Percentiles rank a stretch among this genome's conserved stretches.
These are phyloP conservation scores for Oryza rufipogon DNA, from an alignment of 176 grass and related monocot genomes.

Conservation along the genomic window DNA sequence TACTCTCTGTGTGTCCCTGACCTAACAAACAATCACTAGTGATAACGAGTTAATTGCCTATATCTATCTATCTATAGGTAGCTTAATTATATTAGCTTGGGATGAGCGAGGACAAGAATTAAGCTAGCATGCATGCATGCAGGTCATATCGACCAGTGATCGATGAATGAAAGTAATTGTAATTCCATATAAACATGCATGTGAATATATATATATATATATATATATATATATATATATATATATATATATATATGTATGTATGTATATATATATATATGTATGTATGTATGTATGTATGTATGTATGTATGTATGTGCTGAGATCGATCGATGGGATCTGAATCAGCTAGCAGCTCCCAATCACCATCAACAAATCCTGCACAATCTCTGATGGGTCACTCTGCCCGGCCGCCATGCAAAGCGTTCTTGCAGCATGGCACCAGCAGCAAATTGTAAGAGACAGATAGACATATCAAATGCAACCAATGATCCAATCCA, in stretches of 20 bases:
- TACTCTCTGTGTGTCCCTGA: not conserved
- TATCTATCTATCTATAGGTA: too few species aligned
- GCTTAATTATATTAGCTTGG: not conserved
- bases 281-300: too few species aligned
- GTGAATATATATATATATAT: too few species aligned
- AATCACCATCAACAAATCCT: slow-evolving; percentile 33
- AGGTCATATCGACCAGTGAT: not conserved
- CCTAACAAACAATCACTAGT: slow-evolving; percentile 1
- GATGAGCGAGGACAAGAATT: not conserved
- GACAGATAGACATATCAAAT: not conserved
- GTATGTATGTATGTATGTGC: not conserved
- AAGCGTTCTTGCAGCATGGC: not conserved
- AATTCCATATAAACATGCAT: not conserved
- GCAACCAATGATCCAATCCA: not conserved
- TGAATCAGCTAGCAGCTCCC: slow-evolving; percentile 16
- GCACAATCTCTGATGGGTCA: slow-evolving; percentile 22
- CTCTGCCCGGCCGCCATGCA: slow-evolving; percentile 9
- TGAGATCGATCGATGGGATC: not conserved
- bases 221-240: too few species aligned
- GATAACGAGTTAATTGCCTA: not conserved
- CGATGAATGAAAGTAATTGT: not conserved
- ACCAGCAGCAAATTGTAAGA: not conserved
- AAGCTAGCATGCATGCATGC: too few species aligned
- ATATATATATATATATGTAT: too few species aligned
- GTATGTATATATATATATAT: too few species aligned